Evolutionary conservation across 2,329 filamentous ascomycete species (phyloP).

Genomic region (Colletotrichum tabaci): DNA sequence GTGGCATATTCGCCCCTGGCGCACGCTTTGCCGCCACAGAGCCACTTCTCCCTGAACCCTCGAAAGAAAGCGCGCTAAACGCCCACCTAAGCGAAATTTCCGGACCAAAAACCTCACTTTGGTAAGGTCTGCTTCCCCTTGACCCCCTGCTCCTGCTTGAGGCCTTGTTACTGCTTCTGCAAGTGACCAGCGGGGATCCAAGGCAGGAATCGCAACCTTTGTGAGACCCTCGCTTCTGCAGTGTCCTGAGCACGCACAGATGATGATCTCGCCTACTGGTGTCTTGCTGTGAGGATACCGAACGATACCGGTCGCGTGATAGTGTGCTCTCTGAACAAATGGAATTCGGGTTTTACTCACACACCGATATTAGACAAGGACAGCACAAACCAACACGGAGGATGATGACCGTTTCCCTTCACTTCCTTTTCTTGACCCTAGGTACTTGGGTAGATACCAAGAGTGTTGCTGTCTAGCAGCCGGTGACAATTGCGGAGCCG

Average conservation of each 20-base stretch:
- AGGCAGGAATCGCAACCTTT: neutral
- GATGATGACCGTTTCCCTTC: too few relatives aligned
- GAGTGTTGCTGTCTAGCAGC: neutral
- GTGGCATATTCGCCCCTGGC: neutral
- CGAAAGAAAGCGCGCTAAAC: slow-evolving; percentile 24
- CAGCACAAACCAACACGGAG: too few relatives aligned
- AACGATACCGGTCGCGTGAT: neutral
- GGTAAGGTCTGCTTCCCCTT: neutral
- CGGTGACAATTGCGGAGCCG: neutral
- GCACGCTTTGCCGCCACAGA: neutral
- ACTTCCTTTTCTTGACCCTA: too few relatives aligned
- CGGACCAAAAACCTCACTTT: slow-evolving; percentile 20
- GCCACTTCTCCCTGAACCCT: slow-evolving; percentile 10
- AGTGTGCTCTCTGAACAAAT: neutral
- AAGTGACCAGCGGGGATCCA: neutral
- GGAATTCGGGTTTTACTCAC: neutral
- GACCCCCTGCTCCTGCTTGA: neutral
- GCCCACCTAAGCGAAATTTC: slow-evolving; percentile 23
- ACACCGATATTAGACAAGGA: neutral
- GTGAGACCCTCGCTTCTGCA: slow-evolving; percentile 3
- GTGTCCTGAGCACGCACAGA: neutral
- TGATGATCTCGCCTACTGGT: neutral
- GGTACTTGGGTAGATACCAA: too few relatives aligned
- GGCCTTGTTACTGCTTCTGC: neutral
- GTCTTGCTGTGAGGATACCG: neutral